Percentiles rank a stretch among this genome's conserved stretches.
Evolutionary conservation across 345 rosid genomes (phyloP).

Genomic region (Carallia brachiata): DNA sequence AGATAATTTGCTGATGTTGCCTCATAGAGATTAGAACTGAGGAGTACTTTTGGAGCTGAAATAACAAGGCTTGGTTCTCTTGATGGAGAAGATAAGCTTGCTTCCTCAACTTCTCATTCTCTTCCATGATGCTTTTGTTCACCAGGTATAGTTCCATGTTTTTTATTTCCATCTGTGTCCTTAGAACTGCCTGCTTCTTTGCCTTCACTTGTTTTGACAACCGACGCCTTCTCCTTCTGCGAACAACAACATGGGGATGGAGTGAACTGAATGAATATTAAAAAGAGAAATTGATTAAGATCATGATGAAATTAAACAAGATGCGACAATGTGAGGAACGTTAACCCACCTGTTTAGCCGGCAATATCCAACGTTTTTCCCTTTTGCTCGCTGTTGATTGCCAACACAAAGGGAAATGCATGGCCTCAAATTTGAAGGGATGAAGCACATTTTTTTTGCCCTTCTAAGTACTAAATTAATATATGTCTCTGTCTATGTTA

Average conservation of each 20-base stretch:
- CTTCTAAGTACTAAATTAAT: neutral
- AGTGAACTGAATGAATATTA: neutral
- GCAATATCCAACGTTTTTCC: conserved; percentile 19
- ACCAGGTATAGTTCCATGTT: conserved; percentile 62
- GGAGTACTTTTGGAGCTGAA: conserved; percentile 47
- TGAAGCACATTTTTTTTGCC: conserved; percentile 24
- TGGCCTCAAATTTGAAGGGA: conserved; percentile 23
- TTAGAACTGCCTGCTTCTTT: conserved; percentile 11
- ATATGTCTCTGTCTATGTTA: neutral
- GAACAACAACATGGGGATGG: neutral
- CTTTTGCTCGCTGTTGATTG: conserved; percentile 18
- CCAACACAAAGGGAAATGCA: neutral
- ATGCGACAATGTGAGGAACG: neutral
- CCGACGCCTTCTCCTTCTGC: conserved; percentile 35
- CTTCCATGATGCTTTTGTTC: conserved; percentile 63
- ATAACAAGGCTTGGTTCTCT: conserved; percentile 61
- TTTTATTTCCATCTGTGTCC: conserved; percentile 45
- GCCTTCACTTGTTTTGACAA: conserved; percentile 22
- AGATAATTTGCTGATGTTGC: neutral
- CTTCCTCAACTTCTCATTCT: conserved; percentile 65
- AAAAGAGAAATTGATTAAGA: neutral
- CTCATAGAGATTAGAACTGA: neutral
- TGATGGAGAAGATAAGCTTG: conserved; percentile 62
- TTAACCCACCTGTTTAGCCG: conserved; percentile 30
- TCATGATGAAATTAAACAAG: neutral